phyloP scores from a whole-genome alignment of 345 rosid genomes.

The Moringa oleifera region DNA sequence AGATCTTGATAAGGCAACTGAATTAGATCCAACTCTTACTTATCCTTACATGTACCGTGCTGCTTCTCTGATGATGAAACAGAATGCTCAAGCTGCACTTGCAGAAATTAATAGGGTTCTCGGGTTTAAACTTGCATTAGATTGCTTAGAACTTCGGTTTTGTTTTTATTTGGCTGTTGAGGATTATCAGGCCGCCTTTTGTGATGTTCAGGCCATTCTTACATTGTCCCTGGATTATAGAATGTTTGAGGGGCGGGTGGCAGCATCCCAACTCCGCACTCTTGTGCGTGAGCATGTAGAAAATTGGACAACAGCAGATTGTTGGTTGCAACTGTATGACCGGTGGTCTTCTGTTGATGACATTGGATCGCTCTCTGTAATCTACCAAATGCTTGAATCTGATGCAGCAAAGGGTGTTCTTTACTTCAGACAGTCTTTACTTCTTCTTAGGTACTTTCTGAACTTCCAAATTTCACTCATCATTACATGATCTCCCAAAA shows the following conservation, averaged over 20 bases:
- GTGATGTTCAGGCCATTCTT: constrained; percentile 94
- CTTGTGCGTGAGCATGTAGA: constrained; percentile 92
- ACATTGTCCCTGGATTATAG: constrained; percentile 82
- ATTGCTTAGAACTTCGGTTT: constrained; percentile 96
- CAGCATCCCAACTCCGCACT: constrained; percentile 77
- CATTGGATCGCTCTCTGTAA: constrained; percentile 94
- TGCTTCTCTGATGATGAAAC: constrained; percentile 72
- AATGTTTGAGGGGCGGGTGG: constrained; percentile 92
- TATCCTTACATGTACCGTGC: constrained; percentile 97
- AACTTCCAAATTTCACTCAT: constrained; percentile 2
- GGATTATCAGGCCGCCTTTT: constrained; percentile 73
- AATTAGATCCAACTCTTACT: constrained; percentile 80
- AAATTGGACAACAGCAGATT: constrained; percentile 92
- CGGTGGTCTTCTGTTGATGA: constrained; percentile 98
- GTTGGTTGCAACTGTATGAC: constrained; percentile 96
- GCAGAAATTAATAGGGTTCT: constrained; percentile 81
- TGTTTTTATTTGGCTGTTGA: constrained; percentile 88
- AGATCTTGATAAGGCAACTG: constrained; percentile 87
- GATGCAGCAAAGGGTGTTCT: constrained; percentile 87
- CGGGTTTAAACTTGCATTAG: constrained; percentile 89
- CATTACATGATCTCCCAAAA: background rate
- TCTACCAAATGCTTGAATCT: constrained; percentile 98
- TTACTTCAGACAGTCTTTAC: constrained; percentile 90
- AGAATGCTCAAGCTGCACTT: constrained; percentile 70
- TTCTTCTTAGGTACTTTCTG: constrained; percentile 74